These are phyloP conservation scores for Cardamine resedifolia DNA, from an alignment of 345 rosid species.

Conservation along the genomic window DNA sequence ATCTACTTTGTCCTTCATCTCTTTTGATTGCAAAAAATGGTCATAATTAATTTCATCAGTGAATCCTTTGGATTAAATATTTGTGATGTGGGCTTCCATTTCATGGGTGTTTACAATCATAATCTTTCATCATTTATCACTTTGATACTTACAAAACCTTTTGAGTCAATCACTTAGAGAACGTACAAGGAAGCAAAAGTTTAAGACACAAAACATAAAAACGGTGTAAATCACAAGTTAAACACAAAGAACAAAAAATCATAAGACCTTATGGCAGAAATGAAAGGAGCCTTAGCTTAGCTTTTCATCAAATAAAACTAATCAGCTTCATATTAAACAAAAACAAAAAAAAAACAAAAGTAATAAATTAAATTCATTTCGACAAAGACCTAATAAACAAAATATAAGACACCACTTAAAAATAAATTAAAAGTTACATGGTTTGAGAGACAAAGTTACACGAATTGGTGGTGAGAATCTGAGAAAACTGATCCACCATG, in stretches of 20 bases:
- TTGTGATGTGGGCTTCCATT: background rate
- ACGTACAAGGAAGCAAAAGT: background rate
- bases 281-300: background rate
- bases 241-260: constrained; percentile 9
- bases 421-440: background rate
- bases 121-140: background rate
- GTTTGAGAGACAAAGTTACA: constrained; percentile 2
- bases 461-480: constrained; percentile 25
- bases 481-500: constrained; percentile 31
- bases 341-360: background rate
- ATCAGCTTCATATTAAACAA: background rate
- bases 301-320: constrained; percentile 2
- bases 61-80: background rate
- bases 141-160: background rate
- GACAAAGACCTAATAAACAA: constrained; percentile 20
- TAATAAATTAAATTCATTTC: constrained; percentile 18
- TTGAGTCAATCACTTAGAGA: background rate
- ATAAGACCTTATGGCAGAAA: background rate
- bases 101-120: background rate
- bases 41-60: background rate
- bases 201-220: background rate
- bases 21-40: background rate
- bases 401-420: background rate
- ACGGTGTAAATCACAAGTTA: background rate
- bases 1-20: background rate